phyloP scores from a whole-genome alignment of 768 basidiomycete genomes.

The Calocera cornea region DNA sequence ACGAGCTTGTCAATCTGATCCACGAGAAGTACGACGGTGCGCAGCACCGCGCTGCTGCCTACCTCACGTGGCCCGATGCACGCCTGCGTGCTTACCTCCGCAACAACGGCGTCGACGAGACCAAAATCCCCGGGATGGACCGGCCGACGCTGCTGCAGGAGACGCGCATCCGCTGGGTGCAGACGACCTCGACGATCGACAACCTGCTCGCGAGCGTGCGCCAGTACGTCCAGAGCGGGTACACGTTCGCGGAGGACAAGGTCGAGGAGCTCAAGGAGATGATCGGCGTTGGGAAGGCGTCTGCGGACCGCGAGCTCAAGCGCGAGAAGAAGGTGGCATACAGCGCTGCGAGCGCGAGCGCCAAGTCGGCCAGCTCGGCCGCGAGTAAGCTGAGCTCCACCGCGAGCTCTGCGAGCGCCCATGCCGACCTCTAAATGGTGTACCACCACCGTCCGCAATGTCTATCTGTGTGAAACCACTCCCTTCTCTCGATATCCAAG shows the following conservation, averaged over 20 bases:
- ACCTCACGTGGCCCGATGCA: slow-evolving; percentile 86
- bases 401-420: background rate
- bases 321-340: background rate
- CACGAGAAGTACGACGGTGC: slow-evolving; percentile 50
- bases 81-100: slow-evolving; percentile 80
- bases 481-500: background rate
- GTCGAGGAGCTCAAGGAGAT: slow-evolving; percentile 32
- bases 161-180: slow-evolving; percentile 48
- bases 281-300: slow-evolving; percentile 27
- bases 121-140: slow-evolving; percentile 31
- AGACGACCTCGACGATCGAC: slow-evolving; percentile 45
- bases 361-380: background rate
- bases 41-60: slow-evolving; percentile 38
- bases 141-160: slow-evolving; percentile 61
- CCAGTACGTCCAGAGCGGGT: slow-evolving; percentile 50
- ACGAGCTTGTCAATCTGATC: slow-evolving; percentile 62
- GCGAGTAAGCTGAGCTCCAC: background rate
- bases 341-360: background rate
- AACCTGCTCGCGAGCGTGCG: slow-evolving; percentile 45
- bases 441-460: background rate
- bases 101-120: slow-evolving; percentile 58
- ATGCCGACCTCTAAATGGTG: background rate
- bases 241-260: slow-evolving; percentile 65
- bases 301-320: background rate
- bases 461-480: background rate